Base-by-base conservation (phyloP, 305 asterid genomes). In the Solanum chacoense region DNA sequence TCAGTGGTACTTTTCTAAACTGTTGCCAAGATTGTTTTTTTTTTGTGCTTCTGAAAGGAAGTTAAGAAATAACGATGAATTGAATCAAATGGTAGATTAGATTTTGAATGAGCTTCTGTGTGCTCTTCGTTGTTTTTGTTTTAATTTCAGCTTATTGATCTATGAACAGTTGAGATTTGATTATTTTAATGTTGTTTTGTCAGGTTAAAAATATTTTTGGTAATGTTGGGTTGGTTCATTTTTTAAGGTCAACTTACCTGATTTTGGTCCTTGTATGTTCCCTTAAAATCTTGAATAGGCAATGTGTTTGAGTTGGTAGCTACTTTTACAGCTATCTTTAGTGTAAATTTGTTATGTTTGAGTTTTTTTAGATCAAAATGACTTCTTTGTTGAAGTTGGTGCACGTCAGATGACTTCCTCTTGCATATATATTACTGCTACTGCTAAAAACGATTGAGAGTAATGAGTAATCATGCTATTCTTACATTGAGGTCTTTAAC, bases 51-150 rank as follows among this genome's bases (percentile, higher is more conserved):
- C 90, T 90, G 31, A 36, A 75, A 75, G 45, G 45, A 77, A n/a
- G 31, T 37, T 22, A 3, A 22, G 28, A 20, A 80, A 28, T 6
- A 80, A 42, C 11, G 37, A 42, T 42, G 59, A 16, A 38, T 79
- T 26, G 20, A 83, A 29, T 81, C 26, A 45, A 45, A 83, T 28
- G 72, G 86, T 10, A 93, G 98, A 96, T 96, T 97, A 92, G 96
- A 92, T 88, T 88, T 91, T 85, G 84, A 75, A 89, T 86, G 91
- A 34, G 11, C 4, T 45, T 90, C 5, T 86, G 92, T 87, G 85
- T 34, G 40, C 78, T 65, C 87, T 86, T 75, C 29, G 80, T 89
- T 88, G 72, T 63, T 89, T 74, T 74, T 37, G 31, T 55, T 36
- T 36, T 85, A 84, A 28, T 65, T 80, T 37, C 26, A 86, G 81